Conservation (phyloP, 805 yeast species). For the Pichia membranifaciens region DNA sequence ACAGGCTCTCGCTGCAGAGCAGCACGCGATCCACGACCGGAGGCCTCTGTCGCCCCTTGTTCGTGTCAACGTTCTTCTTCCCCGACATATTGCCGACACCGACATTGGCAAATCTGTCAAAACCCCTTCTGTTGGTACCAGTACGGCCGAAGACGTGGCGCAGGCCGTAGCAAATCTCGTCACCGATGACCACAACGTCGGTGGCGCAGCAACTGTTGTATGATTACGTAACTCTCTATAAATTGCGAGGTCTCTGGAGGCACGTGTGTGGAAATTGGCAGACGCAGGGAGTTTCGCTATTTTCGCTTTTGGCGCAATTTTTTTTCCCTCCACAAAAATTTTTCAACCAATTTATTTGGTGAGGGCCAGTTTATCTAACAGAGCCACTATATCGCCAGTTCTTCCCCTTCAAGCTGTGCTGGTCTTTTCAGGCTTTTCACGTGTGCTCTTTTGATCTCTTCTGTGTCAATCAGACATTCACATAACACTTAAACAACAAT, state of each 20-base stretch:
- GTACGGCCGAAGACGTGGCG: conserved; percentile 12
- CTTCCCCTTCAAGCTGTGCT: too few species aligned
- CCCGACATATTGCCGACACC: conserved; percentile 63
- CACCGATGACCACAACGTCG: neutral
- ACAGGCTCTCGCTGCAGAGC: conserved; percentile 51
- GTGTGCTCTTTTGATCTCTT: neutral
- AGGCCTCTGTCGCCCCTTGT: conserved; percentile 37
- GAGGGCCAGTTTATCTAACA: too few species aligned
- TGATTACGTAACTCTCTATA: too few species aligned
- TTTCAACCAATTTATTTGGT: too few species aligned
- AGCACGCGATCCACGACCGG: conserved; percentile 22
- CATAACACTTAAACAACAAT: conserved; percentile 23
- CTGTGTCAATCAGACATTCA: neutral
- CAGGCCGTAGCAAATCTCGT: conserved; percentile 3
- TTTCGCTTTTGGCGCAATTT: too few species aligned
- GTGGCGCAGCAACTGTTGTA: neutral
- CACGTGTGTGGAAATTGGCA: conserved; percentile 1
- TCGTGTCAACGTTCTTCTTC: conserved; percentile 59
- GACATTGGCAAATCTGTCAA: conserved; percentile 48
- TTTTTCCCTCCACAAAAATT: too few species aligned
- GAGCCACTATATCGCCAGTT: too few species aligned
- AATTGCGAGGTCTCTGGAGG: neutral
- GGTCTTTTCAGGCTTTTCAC: too few species aligned
- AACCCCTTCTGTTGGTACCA: neutral
- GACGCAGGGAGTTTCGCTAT: neutral